These are phyloP conservation scores for Collybiopsis confluens DNA, from an alignment of 768 basidiomycete species.

Conservation along the genomic window DNA sequence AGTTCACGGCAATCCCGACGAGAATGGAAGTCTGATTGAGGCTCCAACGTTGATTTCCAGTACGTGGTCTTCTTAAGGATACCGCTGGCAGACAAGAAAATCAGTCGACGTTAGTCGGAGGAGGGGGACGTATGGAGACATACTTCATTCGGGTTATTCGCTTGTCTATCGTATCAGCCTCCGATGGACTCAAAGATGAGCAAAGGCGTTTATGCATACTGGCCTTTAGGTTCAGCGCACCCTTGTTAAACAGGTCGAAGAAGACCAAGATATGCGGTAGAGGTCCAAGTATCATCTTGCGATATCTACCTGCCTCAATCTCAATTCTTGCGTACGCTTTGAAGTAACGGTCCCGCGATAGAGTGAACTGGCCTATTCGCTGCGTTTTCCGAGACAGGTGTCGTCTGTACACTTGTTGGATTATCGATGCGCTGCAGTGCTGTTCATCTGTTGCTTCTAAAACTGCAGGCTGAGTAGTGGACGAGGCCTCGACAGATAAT, in stretches of 20 bases:
- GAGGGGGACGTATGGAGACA: neutral
- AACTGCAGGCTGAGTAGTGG: conserved; percentile 13
- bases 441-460: conserved; percentile 23
- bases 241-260: neutral
- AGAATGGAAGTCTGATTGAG: conserved; percentile 1
- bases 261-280: conserved; percentile 2
- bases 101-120: neutral
- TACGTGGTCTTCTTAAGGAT: neutral
- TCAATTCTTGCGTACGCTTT: neutral
- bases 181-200: neutral
- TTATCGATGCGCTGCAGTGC: conserved; percentile 16
- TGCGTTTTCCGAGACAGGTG: conserved; percentile 6
- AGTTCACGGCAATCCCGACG: neutral
- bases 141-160: conserved; percentile 1
- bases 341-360: conserved; percentile 7
- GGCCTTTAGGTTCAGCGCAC: neutral
- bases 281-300: conserved; percentile 11
- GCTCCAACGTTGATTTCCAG: neutral
- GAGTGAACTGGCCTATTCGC: conserved; percentile 11
- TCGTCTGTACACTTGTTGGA: conserved; percentile 17
- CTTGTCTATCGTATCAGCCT: neutral
- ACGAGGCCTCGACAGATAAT: conserved; percentile 8
- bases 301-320: neutral
- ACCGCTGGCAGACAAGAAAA: neutral
- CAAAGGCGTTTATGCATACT: neutral